Base-by-base conservation (phyloP, 106 monocot species). In the Amphibolis antarctica region DNA sequence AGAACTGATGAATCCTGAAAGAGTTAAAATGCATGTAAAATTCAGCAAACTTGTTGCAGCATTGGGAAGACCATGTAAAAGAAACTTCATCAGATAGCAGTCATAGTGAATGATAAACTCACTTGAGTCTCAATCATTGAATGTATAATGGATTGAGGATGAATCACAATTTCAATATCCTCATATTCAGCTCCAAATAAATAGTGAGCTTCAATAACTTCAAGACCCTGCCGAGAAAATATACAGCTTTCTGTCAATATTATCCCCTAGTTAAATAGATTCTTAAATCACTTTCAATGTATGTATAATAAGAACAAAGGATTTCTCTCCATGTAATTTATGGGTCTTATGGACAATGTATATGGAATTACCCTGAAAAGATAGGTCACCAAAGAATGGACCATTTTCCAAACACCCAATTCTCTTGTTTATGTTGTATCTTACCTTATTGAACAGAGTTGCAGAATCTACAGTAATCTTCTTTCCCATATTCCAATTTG, bases 91-190 rank as follows among this genome's bases (percentile, higher is more conserved):
- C 14, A 58, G 58, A 29, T 42, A 23, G 9, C 19, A 61, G 43
- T 5, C 11, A 20, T 43, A 44, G 10, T 28, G 42, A 9, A 49
- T 43, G 17, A 11, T n/a, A 64, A 24, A 63, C 25, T 59, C 15
- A 96, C 94, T 86, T 96, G 86, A 65, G 94, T 96, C 69, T 96
- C 94, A 43, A 96, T 54, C 94, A 96, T 96, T n/a, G 94, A 96
- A 70, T 96, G 94, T 73, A 96, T 96, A 66, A 96, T 90, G 9
- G 94, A 96, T 46, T 96, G 89, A 20, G 94, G 89, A 67, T 96
- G 94, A 62, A 96, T 90, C 44, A 89, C 79, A 59, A 96, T 96
- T 31, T 96, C 94, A 68, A 96, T 81, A 22, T 86, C 14, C 63
- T 96, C 89, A 65, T 96, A 96, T 17, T 84, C 86, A 57, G 86